Evolutionary conservation across 805 yeast genomes (phyloP), one percentile per base, ranked within the genome.

Genomic region (Candida qinlingensis): DNA sequence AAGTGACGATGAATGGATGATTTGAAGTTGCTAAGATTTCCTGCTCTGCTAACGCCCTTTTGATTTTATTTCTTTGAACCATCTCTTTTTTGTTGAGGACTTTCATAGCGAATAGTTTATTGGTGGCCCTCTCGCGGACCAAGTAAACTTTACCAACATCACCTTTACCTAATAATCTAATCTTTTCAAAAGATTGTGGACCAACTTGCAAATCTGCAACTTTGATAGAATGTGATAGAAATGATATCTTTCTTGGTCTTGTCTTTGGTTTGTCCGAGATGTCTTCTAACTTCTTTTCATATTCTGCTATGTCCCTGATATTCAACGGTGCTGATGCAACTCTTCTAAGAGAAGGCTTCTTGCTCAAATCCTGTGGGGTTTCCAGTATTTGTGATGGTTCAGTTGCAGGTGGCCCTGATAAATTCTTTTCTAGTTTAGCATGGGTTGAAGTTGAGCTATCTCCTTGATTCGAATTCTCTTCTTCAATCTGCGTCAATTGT

Each of bases 121-220:
- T 80, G 3, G 91, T 74, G 37, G 74, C 69, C 62, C 86, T 88
- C 58, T 95, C 97, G 52, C 85, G 77, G 5, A 94, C 99, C 29
- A 94, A 70, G 60, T 87, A 94, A 27, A 94, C 99, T 64, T 89
- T 91, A 4, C 99, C 99, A 36, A 94, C 98, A 61, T 94, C 99
- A 49, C 99, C 99, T 62, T 88, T 88, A 5, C 99, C 99, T 44
- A 94, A 70, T n/a, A 94, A 70, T 56, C 87, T 81, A 46, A 94
- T 79, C 63, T 89, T 92, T 56, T 91, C 97, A 64, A 94, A 94
- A 29, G 94, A 85, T 41, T 79, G 78, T 3, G 96, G 95, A 6
- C 84, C 79, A 25, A 95, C 99, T 60, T 86, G 89, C 8, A 85
- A 89, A 53, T 82, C 85, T 80, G 74, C 36, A 83, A 76, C 59